phyloP scores from a whole-genome alignment of 176 grass and related monocot genomes.

The Musa acuminata region DNA sequence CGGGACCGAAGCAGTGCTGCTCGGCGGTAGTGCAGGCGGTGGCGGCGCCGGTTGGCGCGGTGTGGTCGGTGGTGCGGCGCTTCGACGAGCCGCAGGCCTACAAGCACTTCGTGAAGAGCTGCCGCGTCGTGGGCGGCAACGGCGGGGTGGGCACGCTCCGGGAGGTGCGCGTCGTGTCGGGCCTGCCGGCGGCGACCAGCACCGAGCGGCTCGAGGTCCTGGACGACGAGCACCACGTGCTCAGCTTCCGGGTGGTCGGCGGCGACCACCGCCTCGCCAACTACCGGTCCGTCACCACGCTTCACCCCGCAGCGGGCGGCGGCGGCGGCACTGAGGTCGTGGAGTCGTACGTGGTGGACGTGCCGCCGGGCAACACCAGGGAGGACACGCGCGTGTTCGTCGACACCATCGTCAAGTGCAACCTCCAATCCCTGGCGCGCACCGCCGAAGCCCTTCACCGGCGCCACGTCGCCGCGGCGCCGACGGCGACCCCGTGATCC shows the following conservation, averaged over 20 bases:
- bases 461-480: background rate
- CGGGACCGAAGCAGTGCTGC: slow-evolving; percentile 15
- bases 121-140: slow-evolving; percentile 3
- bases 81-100: slow-evolving; percentile 18
- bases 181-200: slow-evolving; percentile 15
- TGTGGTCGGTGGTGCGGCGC: slow-evolving; percentile 13
- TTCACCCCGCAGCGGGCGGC: background rate
- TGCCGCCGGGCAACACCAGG: slow-evolving; percentile 15
- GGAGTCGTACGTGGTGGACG: slow-evolving; percentile 21
- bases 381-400: slow-evolving; percentile 14
- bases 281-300: slow-evolving; percentile 19
- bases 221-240: slow-evolving; percentile 19
- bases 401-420: slow-evolving; percentile 20
- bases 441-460: background rate
- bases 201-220: slow-evolving; percentile 19
- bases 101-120: slow-evolving; percentile 23
- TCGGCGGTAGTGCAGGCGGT: slow-evolving; percentile 13
- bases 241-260: slow-evolving; percentile 21
- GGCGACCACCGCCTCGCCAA: slow-evolving; percentile 16
- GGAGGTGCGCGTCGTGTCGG: slow-evolving; percentile 3
- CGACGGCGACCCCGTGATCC: background rate
- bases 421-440: slow-evolving; percentile 11
- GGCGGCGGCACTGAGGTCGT: background rate
- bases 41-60: slow-evolving; percentile 2
- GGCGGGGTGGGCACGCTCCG: slow-evolving; percentile 14